phyloP scores from a whole-genome alignment of 129 eudicot species.

The Arctium lappa region DNA sequence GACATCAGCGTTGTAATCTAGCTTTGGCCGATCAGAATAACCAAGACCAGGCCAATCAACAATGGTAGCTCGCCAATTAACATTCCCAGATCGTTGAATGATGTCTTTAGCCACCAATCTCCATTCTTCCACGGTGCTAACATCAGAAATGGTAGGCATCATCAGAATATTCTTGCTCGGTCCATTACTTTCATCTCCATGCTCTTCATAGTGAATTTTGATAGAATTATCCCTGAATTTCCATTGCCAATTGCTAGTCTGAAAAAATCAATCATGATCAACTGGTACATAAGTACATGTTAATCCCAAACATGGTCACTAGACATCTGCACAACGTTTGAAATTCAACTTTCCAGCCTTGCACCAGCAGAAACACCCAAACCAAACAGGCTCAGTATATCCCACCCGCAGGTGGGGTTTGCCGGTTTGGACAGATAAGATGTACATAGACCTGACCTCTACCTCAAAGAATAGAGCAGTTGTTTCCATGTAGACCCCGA shows the following conservation, averaged over 20 bases:
- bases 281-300: not conserved
- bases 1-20: slow-evolving; percentile 78
- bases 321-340: not conserved
- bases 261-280: not conserved
- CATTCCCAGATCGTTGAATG: slow-evolving; percentile 41
- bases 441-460: not conserved
- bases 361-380: not conserved
- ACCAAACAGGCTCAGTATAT: too few relatives aligned
- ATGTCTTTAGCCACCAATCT: slow-evolving; percentile 77
- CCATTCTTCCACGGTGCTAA: slow-evolving; percentile 98
- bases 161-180: slow-evolving; percentile 66
- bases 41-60: slow-evolving; percentile 98
- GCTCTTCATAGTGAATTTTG: slow-evolving; percentile 68
- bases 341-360: not conserved
- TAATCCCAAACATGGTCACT: not conserved
- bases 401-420: not conserved
- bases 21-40: slow-evolving; percentile 86
- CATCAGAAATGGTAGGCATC: slow-evolving; percentile 95
- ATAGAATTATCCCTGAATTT: slow-evolving; percentile 59
- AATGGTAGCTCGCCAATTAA: slow-evolving; percentile 68
- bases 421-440: not conserved
- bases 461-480: not conserved
- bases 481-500: not conserved
- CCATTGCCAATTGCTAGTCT: slow-evolving; percentile 78
- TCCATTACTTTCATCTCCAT: slow-evolving; percentile 40